Percentiles rank a stretch among this genome's conserved stretches.
These are phyloP conservation scores for Neltuma alba DNA, from an alignment of 306 rosid species.

Conservation along the genomic window DNA sequence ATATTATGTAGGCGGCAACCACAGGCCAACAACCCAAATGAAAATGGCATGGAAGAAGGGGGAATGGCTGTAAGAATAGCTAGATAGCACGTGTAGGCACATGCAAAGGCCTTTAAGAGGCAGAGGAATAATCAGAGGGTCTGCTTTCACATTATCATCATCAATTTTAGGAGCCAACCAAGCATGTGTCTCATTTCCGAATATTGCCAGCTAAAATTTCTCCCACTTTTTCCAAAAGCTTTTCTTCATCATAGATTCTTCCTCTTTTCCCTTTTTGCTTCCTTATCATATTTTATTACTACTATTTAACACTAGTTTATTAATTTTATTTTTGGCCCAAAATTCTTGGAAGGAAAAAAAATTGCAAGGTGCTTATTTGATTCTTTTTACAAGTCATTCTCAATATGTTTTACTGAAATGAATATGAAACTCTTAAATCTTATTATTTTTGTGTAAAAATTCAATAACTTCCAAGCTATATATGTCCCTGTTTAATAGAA, in stretches of 20 bases:
- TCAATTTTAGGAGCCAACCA: conserved; percentile 14
- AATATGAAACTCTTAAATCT: no score
- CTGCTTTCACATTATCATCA: neutral
- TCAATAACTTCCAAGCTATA: no score
- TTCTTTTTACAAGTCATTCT: no score
- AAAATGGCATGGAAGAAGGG: neutral
- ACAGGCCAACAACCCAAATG: neutral
- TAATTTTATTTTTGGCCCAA: neutral
- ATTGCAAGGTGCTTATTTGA: no score
- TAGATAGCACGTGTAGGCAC: conserved; percentile 35
- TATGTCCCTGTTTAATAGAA: no score
- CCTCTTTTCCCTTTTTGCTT: neutral
- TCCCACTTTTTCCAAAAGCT: conserved; percentile 4
- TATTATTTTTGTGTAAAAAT: no score
- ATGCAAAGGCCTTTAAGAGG: conserved; percentile 28
- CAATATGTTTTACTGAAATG: no score
- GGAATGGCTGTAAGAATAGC: neutral
- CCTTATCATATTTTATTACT: neutral
- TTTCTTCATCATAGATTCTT: neutral
- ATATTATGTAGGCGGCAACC: neutral
- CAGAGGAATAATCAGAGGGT: neutral
- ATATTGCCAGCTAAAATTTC: conserved; percentile 20
- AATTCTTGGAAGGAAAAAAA: neutral
- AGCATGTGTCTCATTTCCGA: conserved; percentile 5
- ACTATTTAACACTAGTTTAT: neutral